These are phyloP conservation scores for Serpula lacrymans DNA, from an alignment of 768 basidiomycete species.

Conservation along the genomic window DNA sequence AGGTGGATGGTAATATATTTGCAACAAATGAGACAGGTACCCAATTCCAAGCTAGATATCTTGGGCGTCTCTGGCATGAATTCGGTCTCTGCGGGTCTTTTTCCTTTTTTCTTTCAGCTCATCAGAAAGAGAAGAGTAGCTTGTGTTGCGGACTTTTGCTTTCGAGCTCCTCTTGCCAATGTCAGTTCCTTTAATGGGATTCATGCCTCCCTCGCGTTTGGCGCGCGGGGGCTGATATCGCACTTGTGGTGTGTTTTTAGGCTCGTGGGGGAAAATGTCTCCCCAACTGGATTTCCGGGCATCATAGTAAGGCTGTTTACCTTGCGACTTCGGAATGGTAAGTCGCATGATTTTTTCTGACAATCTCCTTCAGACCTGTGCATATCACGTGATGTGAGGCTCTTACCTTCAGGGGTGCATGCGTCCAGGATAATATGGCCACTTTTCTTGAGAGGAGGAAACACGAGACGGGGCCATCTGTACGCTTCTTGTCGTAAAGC, in stretches of 20 bases:
- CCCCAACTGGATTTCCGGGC: conserved; percentile 94
- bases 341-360: conserved; percentile 90
- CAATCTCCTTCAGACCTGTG: too few species aligned
- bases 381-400: neutral
- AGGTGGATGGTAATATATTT: too few species aligned
- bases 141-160: conserved; percentile 26
- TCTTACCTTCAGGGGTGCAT: conserved; percentile 76
- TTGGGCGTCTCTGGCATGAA: conserved; percentile 2
- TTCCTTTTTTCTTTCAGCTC: conserved; percentile 38
- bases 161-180: conserved; percentile 51
- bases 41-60: conserved; percentile 5
- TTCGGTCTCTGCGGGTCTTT: conserved; percentile 23
- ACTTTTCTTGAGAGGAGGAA: conserved; percentile 87
- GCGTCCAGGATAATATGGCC: conserved; percentile 92
- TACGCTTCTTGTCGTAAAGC: conserved; percentile 73
- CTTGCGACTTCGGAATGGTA: conserved; percentile 90
- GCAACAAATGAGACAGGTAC: neutral
- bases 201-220: conserved; percentile 25
- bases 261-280: conserved; percentile 88
- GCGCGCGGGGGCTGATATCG: conserved; percentile 43
- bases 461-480: conserved; percentile 86
- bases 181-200: conserved; percentile 39
- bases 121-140: conserved; percentile 36
- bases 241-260: conserved; percentile 74
- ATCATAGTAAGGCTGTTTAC: conserved; percentile 94